A percentile compares a stretch with the other conserved stretches of the same genome.
phyloP scores from a whole-genome alignment of 345 rosid species.

The Kandelia obovata region DNA sequence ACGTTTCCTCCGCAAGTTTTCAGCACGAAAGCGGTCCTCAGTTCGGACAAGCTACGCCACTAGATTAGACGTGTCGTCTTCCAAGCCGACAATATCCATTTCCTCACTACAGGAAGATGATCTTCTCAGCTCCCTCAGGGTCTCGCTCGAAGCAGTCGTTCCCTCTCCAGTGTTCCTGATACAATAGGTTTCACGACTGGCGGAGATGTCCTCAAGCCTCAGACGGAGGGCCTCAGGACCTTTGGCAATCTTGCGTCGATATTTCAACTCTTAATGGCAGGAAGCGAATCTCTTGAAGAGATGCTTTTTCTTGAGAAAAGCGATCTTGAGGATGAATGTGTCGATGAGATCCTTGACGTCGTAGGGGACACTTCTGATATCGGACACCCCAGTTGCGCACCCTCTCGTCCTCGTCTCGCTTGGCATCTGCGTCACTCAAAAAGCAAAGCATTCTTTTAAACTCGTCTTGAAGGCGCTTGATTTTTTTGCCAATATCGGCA shows the following conservation, averaged over 20 bases:
- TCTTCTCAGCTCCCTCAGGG: conserved; percentile 19
- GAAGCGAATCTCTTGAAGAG: conserved; percentile 14
- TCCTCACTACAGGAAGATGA: conserved; percentile 24
- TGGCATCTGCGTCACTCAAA: conserved; percentile 34
- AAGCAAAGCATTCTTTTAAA: conserved; percentile 33
- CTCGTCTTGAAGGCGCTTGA: conserved; percentile 30
- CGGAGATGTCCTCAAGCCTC: conserved; percentile 21
- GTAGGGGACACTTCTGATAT: conserved; percentile 30
- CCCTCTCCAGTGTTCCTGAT: conserved; percentile 20
- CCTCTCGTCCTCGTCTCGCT: conserved; percentile 27
- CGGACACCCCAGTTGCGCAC: conserved; percentile 34
- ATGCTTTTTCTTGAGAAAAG: conserved; percentile 10
- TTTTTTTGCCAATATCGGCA: conserved; percentile 19
- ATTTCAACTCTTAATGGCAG: conserved; percentile 7
- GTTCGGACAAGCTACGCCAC: conserved; percentile 12
- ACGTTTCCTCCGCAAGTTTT: conserved; percentile 12
- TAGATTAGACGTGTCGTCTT: conserved; percentile 16
- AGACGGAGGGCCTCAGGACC: conserved; percentile 6
- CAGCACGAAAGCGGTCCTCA: conserved; percentile 22
- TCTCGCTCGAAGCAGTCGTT: conserved; percentile 12
- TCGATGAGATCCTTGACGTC: conserved; percentile 37
- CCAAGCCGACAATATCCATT: conserved; percentile 26
- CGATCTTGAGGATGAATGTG: conserved; percentile 21
- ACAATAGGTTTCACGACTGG: conserved; percentile 20
- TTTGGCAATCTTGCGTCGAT: conserved; percentile 11